Evolutionary conservation across 1,284 basidiomycete genomes (phyloP).

Genomic region (Cerioporus squamosus): DNA sequence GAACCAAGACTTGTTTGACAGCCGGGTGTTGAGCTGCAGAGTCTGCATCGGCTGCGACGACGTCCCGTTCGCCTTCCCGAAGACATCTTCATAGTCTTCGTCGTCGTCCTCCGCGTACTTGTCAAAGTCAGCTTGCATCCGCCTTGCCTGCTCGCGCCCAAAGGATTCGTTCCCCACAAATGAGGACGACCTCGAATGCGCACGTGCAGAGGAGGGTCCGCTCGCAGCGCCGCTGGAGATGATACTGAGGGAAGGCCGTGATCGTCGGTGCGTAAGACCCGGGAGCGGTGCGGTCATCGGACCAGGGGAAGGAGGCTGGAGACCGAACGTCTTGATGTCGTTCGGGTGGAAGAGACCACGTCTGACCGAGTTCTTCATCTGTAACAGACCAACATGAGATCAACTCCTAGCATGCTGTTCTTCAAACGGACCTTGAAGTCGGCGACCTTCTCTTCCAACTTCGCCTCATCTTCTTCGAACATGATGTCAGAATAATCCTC

Average conservation of each 20-base stretch:
- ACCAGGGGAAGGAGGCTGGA: slow-evolving; percentile 49
- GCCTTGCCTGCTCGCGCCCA: slow-evolving; percentile 63
- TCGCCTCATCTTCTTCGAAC: slow-evolving; percentile 73
- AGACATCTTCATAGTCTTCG: slow-evolving; percentile 93
- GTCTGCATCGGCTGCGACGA: slow-evolving; percentile 67
- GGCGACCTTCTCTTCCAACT: slow-evolving; percentile 76
- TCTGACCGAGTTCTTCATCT: slow-evolving; percentile 74
- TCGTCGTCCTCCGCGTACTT: slow-evolving; percentile 86
- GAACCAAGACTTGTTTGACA: slow-evolving; percentile 88
- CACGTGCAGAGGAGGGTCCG: slow-evolving; percentile 27
- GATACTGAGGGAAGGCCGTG: slow-evolving; percentile 51
- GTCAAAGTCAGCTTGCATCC: slow-evolving; percentile 65
- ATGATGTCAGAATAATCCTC: slow-evolving; percentile 93
- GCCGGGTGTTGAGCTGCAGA: slow-evolving; percentile 79
- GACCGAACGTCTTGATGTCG: slow-evolving; percentile 78
- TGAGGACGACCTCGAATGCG: slow-evolving; percentile 56
- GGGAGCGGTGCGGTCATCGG: slow-evolving; percentile 70
- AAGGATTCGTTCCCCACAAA: slow-evolving; percentile 60
- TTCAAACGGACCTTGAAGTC: slow-evolving; percentile 69
- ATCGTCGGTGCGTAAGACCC: slow-evolving; percentile 47
- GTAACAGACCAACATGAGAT: not conserved
- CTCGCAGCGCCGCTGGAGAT: slow-evolving; percentile 20
- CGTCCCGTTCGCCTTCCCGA: slow-evolving; percentile 74
- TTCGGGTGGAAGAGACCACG: slow-evolving; percentile 86
- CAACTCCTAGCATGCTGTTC: not conserved